A percentile compares a stretch with the other conserved stretches of the same genome.
Conservation (phyloP, 2,329 filamentous ascomycete species). For the Talaromyces sp. region DNA sequence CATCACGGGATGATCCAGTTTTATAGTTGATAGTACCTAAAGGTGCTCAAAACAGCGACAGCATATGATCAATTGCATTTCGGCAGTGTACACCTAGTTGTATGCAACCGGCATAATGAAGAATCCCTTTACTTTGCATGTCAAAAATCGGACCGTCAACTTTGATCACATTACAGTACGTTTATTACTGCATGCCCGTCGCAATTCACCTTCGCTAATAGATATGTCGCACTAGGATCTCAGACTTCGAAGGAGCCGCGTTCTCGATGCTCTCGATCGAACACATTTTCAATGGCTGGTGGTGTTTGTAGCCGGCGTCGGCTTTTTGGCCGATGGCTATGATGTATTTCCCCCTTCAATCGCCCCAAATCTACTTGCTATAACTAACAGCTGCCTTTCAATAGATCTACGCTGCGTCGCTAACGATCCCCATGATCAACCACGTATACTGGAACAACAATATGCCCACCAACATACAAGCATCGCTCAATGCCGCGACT, state of each 20-base stretch:
- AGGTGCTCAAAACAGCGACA: neutral
- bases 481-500: conserved; percentile 20
- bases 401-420: conserved; percentile 13
- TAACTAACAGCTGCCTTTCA: neutral
- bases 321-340: conserved; percentile 19
- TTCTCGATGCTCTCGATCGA: conserved; percentile 21
- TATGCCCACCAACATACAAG: conserved; percentile 7
- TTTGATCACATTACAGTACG: conserved; percentile 21
- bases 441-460: conserved; percentile 10
- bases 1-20: neutral
- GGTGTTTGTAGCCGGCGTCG: conserved; percentile 17
- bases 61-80: neutral
- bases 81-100: neutral
- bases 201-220: neutral
- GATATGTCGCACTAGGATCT: conserved; percentile 13
- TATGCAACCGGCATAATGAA: conserved; percentile 5
- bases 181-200: neutral
- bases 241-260: conserved; percentile 17
- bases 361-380: neutral
- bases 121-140: conserved; percentile 17
- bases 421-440: conserved; percentile 12
- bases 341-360: conserved; percentile 17
- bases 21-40: neutral
- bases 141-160: conserved; percentile 21
- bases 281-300: conserved; percentile 22